phyloP scores from a whole-genome alignment of 2,329 filamentous ascomycete species.

The Talaromyces sp. region DNA sequence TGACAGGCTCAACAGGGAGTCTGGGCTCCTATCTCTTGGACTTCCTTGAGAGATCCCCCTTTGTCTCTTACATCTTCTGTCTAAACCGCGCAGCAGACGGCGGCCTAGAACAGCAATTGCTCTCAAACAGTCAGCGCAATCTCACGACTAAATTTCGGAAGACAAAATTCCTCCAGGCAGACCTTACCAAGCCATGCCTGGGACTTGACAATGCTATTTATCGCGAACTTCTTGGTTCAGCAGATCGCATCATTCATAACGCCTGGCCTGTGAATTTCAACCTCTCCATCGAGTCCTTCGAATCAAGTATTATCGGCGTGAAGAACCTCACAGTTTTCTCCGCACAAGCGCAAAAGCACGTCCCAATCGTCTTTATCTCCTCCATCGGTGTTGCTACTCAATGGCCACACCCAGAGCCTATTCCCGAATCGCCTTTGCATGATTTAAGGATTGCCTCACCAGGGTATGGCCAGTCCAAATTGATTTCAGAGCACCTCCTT shows the following conservation, averaged over 20 bases:
- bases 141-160: not conserved
- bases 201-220: not conserved
- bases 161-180: not conserved
- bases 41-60: not conserved
- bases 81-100: not conserved
- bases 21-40: not conserved
- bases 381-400: not conserved
- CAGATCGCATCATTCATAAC: not conserved
- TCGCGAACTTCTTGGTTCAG: not conserved
- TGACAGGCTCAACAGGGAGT: not conserved
- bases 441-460: not conserved
- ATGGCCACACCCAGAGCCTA: not conserved
- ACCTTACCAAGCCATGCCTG: not conserved
- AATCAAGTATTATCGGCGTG: not conserved
- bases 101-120: not conserved
- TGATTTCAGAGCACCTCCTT: not conserved
- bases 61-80: not conserved
- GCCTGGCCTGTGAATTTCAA: not conserved
- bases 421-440: not conserved
- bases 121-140: not conserved
- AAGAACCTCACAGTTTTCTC: not conserved
- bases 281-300: not conserved
- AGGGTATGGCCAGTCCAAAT: not conserved
- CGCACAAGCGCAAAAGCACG: not conserved
- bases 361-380: not conserved